Conservation (phyloP, 1,284 basidiomycete genomes). For the Rhodotorula sp. region DNA sequence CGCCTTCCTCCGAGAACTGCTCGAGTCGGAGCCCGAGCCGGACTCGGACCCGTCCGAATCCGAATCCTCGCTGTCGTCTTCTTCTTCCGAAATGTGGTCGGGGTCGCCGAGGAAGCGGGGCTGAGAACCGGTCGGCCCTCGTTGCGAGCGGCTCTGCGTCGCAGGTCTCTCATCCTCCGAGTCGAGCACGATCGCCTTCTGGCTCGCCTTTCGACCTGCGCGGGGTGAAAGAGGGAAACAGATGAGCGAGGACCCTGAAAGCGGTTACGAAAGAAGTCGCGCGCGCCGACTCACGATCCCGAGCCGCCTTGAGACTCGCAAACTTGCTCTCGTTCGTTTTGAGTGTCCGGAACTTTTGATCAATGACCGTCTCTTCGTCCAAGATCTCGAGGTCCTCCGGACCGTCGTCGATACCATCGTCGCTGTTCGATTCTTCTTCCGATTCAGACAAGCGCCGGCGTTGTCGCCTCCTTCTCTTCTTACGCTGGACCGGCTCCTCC, state of each 20-base stretch:
- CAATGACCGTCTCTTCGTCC: conserved; percentile 23
- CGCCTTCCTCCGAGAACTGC: too few relatives aligned
- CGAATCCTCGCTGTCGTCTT: background rate
- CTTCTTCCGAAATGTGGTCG: background rate
- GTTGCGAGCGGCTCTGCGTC: background rate
- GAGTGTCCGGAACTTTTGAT: conserved; percentile 1
- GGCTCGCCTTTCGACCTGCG: background rate
- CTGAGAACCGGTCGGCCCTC: background rate
- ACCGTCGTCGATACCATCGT: conserved; percentile 17
- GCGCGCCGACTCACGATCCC: conserved; percentile 4
- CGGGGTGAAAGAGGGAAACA: too few relatives aligned
- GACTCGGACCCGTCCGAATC: background rate
- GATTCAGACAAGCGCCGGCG: background rate
- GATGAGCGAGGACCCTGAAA: background rate
- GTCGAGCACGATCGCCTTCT: conserved; percentile 15
- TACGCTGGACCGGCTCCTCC: background rate
- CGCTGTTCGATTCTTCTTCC: background rate
- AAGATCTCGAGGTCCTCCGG: conserved; percentile 27
- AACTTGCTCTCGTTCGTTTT: conserved; percentile 13
- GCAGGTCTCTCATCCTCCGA: conserved; percentile 13
- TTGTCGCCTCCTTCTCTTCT: background rate
- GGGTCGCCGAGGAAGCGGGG: conserved; percentile 3
- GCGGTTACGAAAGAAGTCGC: too few relatives aligned
- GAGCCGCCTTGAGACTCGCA: conserved; percentile 10
- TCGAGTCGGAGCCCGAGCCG: background rate